These are phyloP conservation scores for Elsinoe batatas DNA, from an alignment of 2,329 filamentous ascomycete species.

Conservation along the genomic window DNA sequence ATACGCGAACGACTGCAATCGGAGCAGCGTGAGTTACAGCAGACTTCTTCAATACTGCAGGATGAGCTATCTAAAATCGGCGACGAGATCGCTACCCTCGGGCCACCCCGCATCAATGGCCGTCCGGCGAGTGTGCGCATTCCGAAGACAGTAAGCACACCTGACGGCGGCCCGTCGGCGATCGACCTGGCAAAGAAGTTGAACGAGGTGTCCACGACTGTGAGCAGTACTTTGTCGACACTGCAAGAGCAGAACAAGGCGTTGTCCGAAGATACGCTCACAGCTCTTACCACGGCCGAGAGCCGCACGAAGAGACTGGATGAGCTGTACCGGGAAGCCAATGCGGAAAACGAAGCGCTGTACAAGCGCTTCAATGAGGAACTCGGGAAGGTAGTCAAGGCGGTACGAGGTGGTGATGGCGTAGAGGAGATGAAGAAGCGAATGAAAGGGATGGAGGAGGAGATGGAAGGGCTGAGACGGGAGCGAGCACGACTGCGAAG, in stretches of 20 bases:
- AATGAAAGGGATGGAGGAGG: conserved; percentile 65
- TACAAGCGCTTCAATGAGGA: conserved; percentile 92
- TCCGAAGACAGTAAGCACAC: conserved; percentile 18
- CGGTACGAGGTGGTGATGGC: conserved; percentile 63
- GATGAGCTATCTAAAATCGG: conserved; percentile 71
- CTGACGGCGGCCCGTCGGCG: conserved; percentile 16
- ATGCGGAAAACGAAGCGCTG: conserved; percentile 82
- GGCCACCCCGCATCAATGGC: conserved; percentile 33
- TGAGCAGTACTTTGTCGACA: conserved; percentile 51
- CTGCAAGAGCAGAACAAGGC: conserved; percentile 51
- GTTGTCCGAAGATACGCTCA: conserved; percentile 62
- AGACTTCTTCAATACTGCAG: conserved; percentile 59
- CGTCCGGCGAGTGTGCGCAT: conserved; percentile 29
- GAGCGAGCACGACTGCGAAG: conserved; percentile 77
- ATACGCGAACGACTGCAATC: conserved; percentile 73
- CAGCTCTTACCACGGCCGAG: conserved; percentile 62
- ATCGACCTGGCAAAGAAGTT: conserved; percentile 49
- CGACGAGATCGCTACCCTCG: conserved; percentile 57
- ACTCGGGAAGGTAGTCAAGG: conserved; percentile 69
- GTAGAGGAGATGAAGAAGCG: conserved; percentile 66
- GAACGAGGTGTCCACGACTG: conserved; percentile 54
- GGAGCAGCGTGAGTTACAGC: conserved; percentile 65
- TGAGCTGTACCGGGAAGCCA: conserved; percentile 77
- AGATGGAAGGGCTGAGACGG: conserved; percentile 66
- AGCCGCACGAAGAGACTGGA: conserved; percentile 73